Evolutionary conservation across 1,284 basidiomycete species (phyloP).

Genomic region (Exobasidium cylindrosporum): DNA sequence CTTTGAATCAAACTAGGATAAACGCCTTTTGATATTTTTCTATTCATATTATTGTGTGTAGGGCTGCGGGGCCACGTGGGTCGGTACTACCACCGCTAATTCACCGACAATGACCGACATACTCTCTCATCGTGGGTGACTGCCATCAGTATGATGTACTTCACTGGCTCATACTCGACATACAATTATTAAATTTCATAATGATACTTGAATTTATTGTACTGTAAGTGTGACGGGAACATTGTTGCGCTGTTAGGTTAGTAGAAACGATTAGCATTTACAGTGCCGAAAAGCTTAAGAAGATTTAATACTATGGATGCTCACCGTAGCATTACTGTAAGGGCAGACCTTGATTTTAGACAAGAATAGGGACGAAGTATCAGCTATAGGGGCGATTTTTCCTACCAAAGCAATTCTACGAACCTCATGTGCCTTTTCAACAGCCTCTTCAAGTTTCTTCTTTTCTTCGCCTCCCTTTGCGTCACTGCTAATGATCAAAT

Average conservation of each 20-base stretch:
- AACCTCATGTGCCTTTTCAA: conserved; percentile 9
- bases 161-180: too few species aligned
- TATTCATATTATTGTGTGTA: too few species aligned
- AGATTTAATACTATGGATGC: too few species aligned
- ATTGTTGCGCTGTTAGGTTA: conserved; percentile 9
- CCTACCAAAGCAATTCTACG: not conserved
- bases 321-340: conserved; percentile 11
- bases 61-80: too few species aligned
- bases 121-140: too few species aligned
- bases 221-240: conserved; percentile 1
- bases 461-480: conserved; percentile 8
- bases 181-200: not conserved
- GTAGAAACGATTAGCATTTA: not conserved
- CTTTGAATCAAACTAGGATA: too few species aligned
- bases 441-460: not conserved
- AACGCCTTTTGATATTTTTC: too few species aligned
- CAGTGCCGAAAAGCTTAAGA: not conserved
- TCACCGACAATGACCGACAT: too few species aligned
- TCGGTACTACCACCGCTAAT: too few species aligned
- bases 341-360: not conserved
- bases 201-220: not conserved
- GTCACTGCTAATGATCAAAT: conserved; percentile 6
- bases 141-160: too few species aligned
- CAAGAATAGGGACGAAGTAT: not conserved
- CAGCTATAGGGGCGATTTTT: not conserved